Evolutionary conservation across 805 yeast genomes (phyloP), one percentile per base, ranked within the genome.

Genomic region (Candida pseudofarinosa): DNA sequence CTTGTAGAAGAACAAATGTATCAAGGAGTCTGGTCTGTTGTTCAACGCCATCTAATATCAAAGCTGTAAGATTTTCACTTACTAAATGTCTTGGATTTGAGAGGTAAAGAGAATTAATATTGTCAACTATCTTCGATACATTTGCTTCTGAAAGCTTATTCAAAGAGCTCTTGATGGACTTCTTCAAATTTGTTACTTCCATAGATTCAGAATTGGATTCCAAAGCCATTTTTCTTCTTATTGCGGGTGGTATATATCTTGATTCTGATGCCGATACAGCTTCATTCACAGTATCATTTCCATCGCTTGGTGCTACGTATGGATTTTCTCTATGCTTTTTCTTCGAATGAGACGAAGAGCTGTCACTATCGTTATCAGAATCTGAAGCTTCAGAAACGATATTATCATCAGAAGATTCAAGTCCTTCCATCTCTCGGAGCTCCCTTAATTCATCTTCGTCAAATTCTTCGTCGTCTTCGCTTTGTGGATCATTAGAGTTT

Each of bases 71-170:
- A 10, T 77, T 77, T 43, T 83, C 85, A 40, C 80, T 88, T 16
- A 89, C 95, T n/a, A 76, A 59, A 42, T 88, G 89, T 50, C 97
- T 76, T 3, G 99, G 83, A 52, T 88, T 72, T 5, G 72, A 73
- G 48, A 72, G 63, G 54, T 79, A 93, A 1, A 88, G 63, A 0
- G 69, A 71, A 52, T 81, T 81, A 40, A 93, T 65, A 19, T 87
- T 88, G 45, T 77, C 74, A 16, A 85, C 80, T 40, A 90, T 87
- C 2, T 82, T 68, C 10, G 77, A 69, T 20, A 90, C 70, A 48
- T 90, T 93, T 1, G 95, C 81, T 53, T 91, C 98, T 1, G 97
- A 85, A n/a, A 93, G 72, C 60, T 81, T 84, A 60, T 93, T 93
- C 54, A 93, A 69, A 1, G 88, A 80, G 45, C 97, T 90, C 54